Evolutionary conservation across 1,284 basidiomycete genomes (phyloP).

Genomic region (Ganoderma resinaceum): DNA sequence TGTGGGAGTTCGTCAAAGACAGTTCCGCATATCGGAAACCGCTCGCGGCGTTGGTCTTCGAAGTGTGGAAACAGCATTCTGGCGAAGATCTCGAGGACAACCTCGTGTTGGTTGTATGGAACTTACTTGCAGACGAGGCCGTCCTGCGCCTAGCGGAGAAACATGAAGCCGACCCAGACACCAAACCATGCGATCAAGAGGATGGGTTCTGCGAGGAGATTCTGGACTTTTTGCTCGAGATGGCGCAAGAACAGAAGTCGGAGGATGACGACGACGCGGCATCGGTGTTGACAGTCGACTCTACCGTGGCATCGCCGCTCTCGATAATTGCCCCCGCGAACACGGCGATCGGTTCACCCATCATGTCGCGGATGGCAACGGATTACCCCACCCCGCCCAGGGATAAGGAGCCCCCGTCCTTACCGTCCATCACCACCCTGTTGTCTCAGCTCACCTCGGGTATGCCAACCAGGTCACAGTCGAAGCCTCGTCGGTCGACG

Average conservation of each 20-base stretch:
- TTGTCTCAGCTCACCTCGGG: conserved; percentile 64
- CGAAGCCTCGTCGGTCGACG: conserved; percentile 44
- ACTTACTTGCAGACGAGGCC: conserved; percentile 67
- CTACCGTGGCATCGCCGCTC: conserved; percentile 30
- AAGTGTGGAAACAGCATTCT: conserved; percentile 55
- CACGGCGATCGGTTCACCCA: conserved; percentile 55
- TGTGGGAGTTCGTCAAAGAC: conserved; percentile 71
- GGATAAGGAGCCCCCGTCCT: conserved; percentile 50
- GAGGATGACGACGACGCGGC: conserved; percentile 43
- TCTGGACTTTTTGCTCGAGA: conserved; percentile 44
- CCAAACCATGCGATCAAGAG: conserved; percentile 34
- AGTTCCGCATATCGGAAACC: conserved; percentile 69
- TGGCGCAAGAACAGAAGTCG: conserved; percentile 45
- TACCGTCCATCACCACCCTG: conserved; percentile 70
- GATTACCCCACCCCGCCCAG: conserved; percentile 48
- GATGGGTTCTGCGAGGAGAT: conserved; percentile 30
- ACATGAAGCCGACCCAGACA: conserved; percentile 37
- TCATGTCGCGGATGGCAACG: conserved; percentile 61
- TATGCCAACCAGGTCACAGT: conserved; percentile 61
- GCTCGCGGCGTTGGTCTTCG: conserved; percentile 63
- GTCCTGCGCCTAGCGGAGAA: conserved; percentile 56
- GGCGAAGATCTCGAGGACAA: conserved; percentile 40
- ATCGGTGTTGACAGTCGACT: conserved; percentile 49
- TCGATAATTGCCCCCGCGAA: conserved; percentile 38
- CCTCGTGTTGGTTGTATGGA: conserved; percentile 62